Evolutionary conservation across 768 basidiomycete species (phyloP), one percentile per base, ranked within the genome.

Genomic region (Amanita fuliginea): DNA sequence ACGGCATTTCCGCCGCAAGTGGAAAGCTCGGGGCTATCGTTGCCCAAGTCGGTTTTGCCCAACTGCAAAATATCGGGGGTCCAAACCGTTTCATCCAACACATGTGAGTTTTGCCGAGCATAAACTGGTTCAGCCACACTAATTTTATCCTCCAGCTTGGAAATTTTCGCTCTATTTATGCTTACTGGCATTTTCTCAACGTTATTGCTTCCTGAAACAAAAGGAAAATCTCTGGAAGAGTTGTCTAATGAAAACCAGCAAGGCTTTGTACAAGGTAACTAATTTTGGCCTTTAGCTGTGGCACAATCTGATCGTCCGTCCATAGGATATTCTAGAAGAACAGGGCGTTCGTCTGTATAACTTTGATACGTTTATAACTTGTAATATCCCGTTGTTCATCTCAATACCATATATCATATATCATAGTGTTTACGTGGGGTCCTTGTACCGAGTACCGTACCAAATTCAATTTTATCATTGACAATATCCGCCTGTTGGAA

Each of bases 91-190:
- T 80, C 57, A 70, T 86, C 51, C 63, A 77, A 55, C 83, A 87
- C 61, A 81, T 88, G 83, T 85, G 53, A 52, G 81, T 6, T 67
- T 16, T 54, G 34, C 47, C 24, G 28, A 28, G 28, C 21, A 34
- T 26, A 18, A 26, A 7, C 37, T 7, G 14, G 26, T 14, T 6
- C 9, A 13, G 24, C 32, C 21, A 19, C 22, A 11, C 41, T 36
- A 18, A 48, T 16, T 9, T 21, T 21, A 28, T 22, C 6, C 46
- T 35, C 2, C 47, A 83, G 81, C 56, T 67, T 92, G 45, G 76
- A 90, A 65, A 78, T 92, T 47, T 86, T 91, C 54, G 87, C 87
- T 10, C 65, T 87, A 49, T 90, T 90, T 72, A 92, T 89, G 88
- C 63, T 89, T 49, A 89, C 85, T 1, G 89, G 89, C 40, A 72